Evolutionary conservation across 441 rosid species (phyloP), one percentile per base, ranked within the genome.

Genomic region (Populus tomentosa): DNA sequence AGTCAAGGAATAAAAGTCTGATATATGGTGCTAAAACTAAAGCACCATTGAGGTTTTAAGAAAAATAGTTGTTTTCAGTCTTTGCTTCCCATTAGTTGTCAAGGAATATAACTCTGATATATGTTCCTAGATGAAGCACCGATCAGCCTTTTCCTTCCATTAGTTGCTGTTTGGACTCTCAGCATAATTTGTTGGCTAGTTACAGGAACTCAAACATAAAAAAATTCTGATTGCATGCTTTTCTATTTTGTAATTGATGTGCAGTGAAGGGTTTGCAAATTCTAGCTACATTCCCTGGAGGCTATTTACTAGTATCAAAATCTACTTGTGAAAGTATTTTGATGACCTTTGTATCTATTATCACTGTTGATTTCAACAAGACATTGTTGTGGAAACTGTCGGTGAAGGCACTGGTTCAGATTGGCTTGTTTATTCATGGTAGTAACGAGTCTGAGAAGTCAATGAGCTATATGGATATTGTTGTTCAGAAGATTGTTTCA

Each of bases 221-320:
- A 1, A 10, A 30, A 67, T 36, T 73, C n/a, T 53, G 42, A 74
- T 71, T 59, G 30, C 65, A 10, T 63, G 73, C 62, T 78, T 75
- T 77, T 42, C 53, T 66, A 67, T 26, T 26, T 26, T 74, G 66
- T 62, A 70, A 70, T 77, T 71, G 20, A 24, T 81, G 26, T 86
- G 84, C 88, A 94, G 98, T 92, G 79, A 91, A 89, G 83, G 98
- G 98, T 64, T 83, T 95, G 89, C 87, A 89, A 89, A 87, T 82
- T 76, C 85, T 95, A 85, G 89, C 91, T 77, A 89, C 86, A 80
- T 84, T 89, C 70, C 78, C 87, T 69, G 94, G 89, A 66, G 87
- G 81, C 76, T 81, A 78, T 82, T 80, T 81, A 67, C 81, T 88
- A 64, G 73, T 92, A 69, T 79, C 94, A 42, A 87, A 82, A 81